Evolutionary conservation across 345 rosid genomes (phyloP).

Genomic region (Eucalyptus leucophloia): DNA sequence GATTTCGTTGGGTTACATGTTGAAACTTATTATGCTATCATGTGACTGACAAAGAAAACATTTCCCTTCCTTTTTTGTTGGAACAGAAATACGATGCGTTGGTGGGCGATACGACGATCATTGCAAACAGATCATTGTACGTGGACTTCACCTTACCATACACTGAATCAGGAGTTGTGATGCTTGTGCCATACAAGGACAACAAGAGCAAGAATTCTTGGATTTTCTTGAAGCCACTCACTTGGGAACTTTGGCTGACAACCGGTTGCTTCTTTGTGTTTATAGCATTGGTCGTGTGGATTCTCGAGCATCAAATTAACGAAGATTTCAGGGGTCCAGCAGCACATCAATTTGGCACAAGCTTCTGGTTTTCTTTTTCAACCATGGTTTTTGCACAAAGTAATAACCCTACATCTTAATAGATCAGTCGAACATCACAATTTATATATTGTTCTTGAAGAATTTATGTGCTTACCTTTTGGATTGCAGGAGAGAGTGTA

Average conservation of each 20-base stretch:
- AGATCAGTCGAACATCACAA: neutral
- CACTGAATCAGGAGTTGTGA: neutral
- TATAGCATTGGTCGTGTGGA: neutral
- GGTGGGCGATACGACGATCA: neutral
- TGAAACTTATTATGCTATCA: neutral
- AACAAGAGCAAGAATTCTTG: neutral
- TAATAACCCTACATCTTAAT: neutral
- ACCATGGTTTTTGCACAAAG: neutral
- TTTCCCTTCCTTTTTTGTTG: neutral
- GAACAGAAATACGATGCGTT: neutral
- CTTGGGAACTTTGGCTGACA: neutral
- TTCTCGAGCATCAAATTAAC: neutral
- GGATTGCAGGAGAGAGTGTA: neutral
- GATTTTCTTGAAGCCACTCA: neutral
- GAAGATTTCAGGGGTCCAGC: neutral
- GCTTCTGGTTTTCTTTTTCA: neutral
- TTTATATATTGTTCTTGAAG: neutral
- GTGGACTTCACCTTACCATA: neutral
- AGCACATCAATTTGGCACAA: neutral
- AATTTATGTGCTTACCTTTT: neutral
- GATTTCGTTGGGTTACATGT: neutral
- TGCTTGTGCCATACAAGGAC: neutral
- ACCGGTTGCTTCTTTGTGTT: neutral
- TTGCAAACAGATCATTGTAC: neutral
- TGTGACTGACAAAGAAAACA: neutral